Evolutionary conservation across 768 basidiomycete species (phyloP).

Genomic region (Termitomyces sp.): DNA sequence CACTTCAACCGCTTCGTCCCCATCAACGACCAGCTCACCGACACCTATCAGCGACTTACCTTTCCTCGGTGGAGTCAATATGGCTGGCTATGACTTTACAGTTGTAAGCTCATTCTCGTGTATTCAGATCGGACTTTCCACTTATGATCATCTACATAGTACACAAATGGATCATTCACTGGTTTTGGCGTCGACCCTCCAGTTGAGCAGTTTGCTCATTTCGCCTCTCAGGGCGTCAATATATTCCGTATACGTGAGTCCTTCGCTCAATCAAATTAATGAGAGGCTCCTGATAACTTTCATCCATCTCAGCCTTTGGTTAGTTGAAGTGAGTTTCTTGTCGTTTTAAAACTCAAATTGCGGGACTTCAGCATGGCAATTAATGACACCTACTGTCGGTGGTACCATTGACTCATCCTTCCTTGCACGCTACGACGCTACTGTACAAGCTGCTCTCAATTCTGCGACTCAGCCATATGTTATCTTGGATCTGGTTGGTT

Average conservation of each 20-base stretch:
- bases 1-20: conserved; percentile 10
- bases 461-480: conserved; percentile 36
- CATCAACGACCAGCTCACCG: conserved; percentile 11
- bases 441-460: conserved; percentile 42
- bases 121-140: background rate
- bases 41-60: conserved; percentile 18
- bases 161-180: conserved; percentile 39
- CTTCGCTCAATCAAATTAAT: background rate
- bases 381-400: conserved; percentile 44
- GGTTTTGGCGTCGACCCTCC: conserved; percentile 33
- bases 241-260: conserved; percentile 34
- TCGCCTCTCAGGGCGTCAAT: conserved; percentile 42
- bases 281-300: conserved; percentile 1
- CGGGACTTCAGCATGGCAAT: conserved; percentile 39
- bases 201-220: conserved; percentile 40
- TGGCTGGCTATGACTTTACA: conserved; percentile 42
- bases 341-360: background rate
- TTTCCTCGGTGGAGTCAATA: conserved; percentile 44
- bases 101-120: conserved; percentile 23
- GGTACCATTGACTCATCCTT: conserved; percentile 39
- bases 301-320: conserved; percentile 23
- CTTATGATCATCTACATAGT: background rate
- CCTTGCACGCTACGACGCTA: conserved; percentile 39
- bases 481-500: conserved; percentile 43
- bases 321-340: conserved; percentile 9